A percentile compares a stretch with the other conserved stretches of the same genome.
Conservation (phyloP, 257 asterid species). For the Plantago major region DNA sequence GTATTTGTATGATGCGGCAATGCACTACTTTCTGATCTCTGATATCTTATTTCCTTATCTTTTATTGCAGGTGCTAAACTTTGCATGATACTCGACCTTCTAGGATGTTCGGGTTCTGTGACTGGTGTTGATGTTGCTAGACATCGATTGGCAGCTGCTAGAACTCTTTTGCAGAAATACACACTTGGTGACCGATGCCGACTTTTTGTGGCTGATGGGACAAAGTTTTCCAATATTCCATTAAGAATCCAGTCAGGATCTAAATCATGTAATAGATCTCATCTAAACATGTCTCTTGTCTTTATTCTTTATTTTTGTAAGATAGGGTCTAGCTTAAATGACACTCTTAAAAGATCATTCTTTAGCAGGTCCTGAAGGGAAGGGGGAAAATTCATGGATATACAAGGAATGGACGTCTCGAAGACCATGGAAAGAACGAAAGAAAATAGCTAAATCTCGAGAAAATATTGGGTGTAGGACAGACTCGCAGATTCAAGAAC, state of each 20-base stretch:
- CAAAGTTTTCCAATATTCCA: slow-evolving; percentile 70
- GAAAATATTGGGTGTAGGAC: slow-evolving; percentile 34
- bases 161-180: slow-evolving; percentile 81
- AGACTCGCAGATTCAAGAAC: slow-evolving; percentile 47
- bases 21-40: slow-evolving; percentile 8
- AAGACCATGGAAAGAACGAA: slow-evolving; percentile 84
- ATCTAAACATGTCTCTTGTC: slow-evolving; percentile 6
- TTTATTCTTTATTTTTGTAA: slow-evolving; percentile 3
- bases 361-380: slow-evolving; percentile 28
- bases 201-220: slow-evolving; percentile 94
- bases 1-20: no score
- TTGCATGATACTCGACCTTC: slow-evolving; percentile 82
- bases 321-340: slow-evolving; percentile 12
- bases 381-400: slow-evolving; percentile 30
- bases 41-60: neutral
- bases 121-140: slow-evolving; percentile 88
- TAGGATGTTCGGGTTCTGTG: slow-evolving; percentile 76
- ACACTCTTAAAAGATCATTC: neutral
- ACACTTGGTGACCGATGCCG: slow-evolving; percentile 73
- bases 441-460: slow-evolving; percentile 50
- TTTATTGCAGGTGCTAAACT: slow-evolving; percentile 83
- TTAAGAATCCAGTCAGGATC: slow-evolving; percentile 33
- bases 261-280: slow-evolving; percentile 35
- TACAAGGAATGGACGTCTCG: slow-evolving; percentile 74
- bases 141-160: slow-evolving; percentile 90